phyloP scores from a whole-genome alignment of 2,329 filamentous ascomycete species.

The Lecanoromycetidae sp. region DNA sequence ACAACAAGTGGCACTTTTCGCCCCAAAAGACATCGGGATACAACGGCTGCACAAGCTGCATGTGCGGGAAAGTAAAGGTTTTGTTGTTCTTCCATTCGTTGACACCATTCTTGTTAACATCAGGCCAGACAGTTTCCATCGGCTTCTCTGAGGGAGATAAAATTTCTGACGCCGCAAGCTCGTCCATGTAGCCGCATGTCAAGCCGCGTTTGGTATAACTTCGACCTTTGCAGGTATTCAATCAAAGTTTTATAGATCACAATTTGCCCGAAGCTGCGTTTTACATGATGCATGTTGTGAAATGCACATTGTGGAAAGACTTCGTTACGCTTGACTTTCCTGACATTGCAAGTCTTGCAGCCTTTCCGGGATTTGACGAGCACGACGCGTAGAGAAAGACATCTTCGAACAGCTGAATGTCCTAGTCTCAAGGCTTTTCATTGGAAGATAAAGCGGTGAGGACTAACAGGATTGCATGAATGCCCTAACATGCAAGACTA shows the following conservation, averaged over 20 bases:
- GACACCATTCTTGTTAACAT: not conserved
- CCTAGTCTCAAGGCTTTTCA: too few relatives aligned
- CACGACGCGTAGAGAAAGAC: not conserved
- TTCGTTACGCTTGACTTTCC: not conserved
- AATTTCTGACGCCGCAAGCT: not conserved
- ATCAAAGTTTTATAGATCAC: too few relatives aligned
- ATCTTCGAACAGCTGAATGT: not conserved
- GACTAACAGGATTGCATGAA: too few relatives aligned
- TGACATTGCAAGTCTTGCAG: not conserved
- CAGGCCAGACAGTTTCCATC: not conserved
- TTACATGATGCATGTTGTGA: not conserved
- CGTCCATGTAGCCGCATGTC: conserved; percentile 1
- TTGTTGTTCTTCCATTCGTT: not conserved
- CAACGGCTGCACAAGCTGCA: not conserved
- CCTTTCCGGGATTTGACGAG: not conserved
- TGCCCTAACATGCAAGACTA: too few relatives aligned
- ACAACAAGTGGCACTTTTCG: not conserved
- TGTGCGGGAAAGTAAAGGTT: not conserved
- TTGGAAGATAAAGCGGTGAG: too few relatives aligned
- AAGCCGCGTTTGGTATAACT: not conserved
- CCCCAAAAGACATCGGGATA: not conserved
- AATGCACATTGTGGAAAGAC: not conserved
- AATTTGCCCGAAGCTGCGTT: too few relatives aligned
- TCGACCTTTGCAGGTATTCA: not conserved
- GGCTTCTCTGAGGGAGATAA: not conserved